Evolutionary conservation across 1,284 basidiomycete genomes (phyloP), one percentile per base, ranked within the genome.

Genomic region (Cutaneotrichosporon cavernicola): DNA sequence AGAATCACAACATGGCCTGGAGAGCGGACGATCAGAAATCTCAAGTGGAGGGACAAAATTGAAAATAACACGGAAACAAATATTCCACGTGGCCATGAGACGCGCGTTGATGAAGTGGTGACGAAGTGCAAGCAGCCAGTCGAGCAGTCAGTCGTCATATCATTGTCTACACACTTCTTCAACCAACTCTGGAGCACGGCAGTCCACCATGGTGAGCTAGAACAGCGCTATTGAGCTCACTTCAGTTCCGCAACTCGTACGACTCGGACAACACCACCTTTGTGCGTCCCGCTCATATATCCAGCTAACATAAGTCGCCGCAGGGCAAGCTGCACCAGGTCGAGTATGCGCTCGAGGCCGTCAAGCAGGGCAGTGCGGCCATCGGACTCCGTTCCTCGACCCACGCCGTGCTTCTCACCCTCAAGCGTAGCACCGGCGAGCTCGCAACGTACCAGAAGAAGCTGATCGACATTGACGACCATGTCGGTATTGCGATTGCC

Each of bases 401-500:
- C 0, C 97, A 99, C 81, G 90, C 94, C 26, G 87, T 99, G 62
- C 85, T 99, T 31, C 83, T 99, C 58, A 95, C 96, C 9, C 83
- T 99, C 67, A 99, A 97, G 94, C 88, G 96, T 79, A 98, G 96
- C n/a, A 96, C 94, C 11, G 95, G 95, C 68, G 97, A 99, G 82
- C 87, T 99, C 60, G 96, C 97, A 16, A 92, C 91, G 47, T 98
- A 99, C 85, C 97, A 99, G 80, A 95, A 99, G 84, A 99, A 99
- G 86, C 91, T 99, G 89, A 96, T 97, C 81, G 87, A 93, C 76
- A 97, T 99, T 87, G 97, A 99, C 80, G 95, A 98, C 81, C 97
- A 99, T 83, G 89, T 97, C 75, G 97, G 97, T 52, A 94, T 99
- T 75, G 97, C 94, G 56, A 99, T 99, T 78, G 97, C 97, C 58